A percentile compares a stretch with the other conserved stretches of the same genome.
phyloP scores from a whole-genome alignment of 2,329 filamentous ascomycete genomes.

The Sclerotinia glacialis region DNA sequence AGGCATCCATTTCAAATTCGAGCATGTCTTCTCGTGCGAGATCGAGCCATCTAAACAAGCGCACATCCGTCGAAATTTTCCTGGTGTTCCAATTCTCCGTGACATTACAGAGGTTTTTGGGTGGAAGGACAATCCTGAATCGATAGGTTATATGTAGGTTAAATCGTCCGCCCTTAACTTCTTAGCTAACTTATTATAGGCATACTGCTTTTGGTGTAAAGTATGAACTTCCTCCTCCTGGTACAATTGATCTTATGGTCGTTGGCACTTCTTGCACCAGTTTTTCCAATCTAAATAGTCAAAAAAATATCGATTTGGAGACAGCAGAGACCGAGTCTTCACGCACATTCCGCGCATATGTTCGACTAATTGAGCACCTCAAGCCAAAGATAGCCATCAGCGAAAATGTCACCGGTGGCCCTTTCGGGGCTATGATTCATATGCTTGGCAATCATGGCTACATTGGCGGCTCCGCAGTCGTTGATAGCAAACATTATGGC shows the following conservation, averaged over 20 bases:
- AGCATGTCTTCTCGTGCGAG: conserved; percentile 61
- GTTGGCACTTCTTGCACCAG: conserved; percentile 76
- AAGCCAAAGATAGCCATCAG: conserved; percentile 64
- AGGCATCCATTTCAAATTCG: conserved; percentile 33
- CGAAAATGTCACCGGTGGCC: conserved; percentile 65
- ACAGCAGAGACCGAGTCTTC: conserved; percentile 59
- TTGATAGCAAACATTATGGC: conserved; percentile 71
- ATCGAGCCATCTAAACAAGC: conserved; percentile 63
- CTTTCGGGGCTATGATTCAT: conserved; percentile 48
- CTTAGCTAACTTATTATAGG: conserved; percentile 40
- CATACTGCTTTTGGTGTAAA: conserved; percentile 66
- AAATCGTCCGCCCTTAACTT: not conserved
- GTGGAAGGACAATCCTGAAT: not conserved
- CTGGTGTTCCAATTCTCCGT: conserved; percentile 52
- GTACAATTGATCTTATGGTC: conserved; percentile 60
- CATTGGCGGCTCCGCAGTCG: conserved; percentile 45
- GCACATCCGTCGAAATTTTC: conserved; percentile 61
- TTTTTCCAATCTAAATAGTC: conserved; percentile 64
- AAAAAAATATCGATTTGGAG: conserved; percentile 48
- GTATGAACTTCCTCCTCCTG: conserved; percentile 49
- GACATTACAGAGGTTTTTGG: conserved; percentile 56
- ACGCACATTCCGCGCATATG: conserved; percentile 61
- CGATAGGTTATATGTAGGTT: not conserved
- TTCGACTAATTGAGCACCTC: conserved; percentile 53
- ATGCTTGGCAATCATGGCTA: conserved; percentile 50